Evolutionary conservation across 2,329 filamentous ascomycete genomes (phyloP), one percentile per base, ranked within the genome.

Genomic region (Aspergillus tamarii): DNA sequence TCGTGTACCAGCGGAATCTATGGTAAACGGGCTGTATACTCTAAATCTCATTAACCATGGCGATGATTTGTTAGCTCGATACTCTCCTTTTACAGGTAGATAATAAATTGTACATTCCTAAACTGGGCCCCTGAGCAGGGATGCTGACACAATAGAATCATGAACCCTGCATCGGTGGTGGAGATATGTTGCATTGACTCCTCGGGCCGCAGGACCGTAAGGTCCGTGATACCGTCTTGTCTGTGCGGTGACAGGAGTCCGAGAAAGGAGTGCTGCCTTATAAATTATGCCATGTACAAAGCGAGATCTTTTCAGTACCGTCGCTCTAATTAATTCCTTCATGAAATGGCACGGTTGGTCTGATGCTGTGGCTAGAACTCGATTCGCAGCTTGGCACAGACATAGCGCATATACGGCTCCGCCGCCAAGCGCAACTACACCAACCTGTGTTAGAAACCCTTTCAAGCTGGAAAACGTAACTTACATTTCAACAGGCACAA

Each of bases 211-310:
- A n/a, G 4, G 9, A n/a, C 7, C 6, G 16, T 4, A 41, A 41
- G 39, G 16, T 41, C 39, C 16, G 36, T 36, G 14, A 19, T n/a
- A 10, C 39, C 3, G 39, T 3, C 16, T 6, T n/a, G 5, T n/a
- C 6, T 19, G 1, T 7, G 0, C 1, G 19, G 7, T 0, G 39
- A 19, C 16, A 16, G 16, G 4, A 9, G 19, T 41, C 7, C n/a
- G 2, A 9, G 39, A 41, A n/a, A 10, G 0, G 3, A 41, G 7
- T 1, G 9, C 39, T 9, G 8, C 2, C 2, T 41, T 41, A 16
- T 1, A 3, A 0, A 41, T 41, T 19, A 41, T 2, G 8, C 5
- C 39, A 41, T 41, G 16, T 41, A 7, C 3, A 4, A 2, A 3
- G 16, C 7, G 19, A n/a, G 16, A 10, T 10, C 9, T 14, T 10